Conservation (phyloP, 345 rosid species). For the Melaleuca alternifolia region DNA sequence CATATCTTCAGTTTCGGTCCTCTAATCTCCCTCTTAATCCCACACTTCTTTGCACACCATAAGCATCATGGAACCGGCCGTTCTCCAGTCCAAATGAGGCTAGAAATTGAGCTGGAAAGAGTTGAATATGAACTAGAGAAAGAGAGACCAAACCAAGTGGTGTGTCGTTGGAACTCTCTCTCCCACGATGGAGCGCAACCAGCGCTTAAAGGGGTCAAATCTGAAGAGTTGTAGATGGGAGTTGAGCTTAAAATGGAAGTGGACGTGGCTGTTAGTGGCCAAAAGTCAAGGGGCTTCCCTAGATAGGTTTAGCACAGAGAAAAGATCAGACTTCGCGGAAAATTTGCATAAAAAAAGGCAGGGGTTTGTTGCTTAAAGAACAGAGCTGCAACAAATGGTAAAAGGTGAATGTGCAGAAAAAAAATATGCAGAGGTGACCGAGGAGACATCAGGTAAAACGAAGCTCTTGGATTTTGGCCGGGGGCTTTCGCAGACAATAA, state of each 20-base stretch:
- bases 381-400: neutral
- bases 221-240: no score
- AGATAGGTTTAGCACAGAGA: neutral
- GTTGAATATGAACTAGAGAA: no score
- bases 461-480: neutral
- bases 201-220: neutral
- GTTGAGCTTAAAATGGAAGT: neutral
- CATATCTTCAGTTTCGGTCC: no score
- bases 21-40: no score
- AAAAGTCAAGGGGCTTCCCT: neutral
- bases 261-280: accelerated
- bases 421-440: neutral
- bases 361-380: neutral
- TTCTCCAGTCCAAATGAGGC: no score
- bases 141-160: neutral
- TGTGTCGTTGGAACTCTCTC: accelerated
- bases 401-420: neutral
- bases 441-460: neutral
- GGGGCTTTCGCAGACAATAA: neutral
- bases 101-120: neutral
- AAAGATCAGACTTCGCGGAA: neutral
- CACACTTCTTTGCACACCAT: no score
- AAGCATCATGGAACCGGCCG: no score
- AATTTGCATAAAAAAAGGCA: neutral
- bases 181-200: neutral